Percentiles rank a stretch among this genome's conserved stretches.
Evolutionary conservation across 2,329 filamentous ascomycete species (phyloP).

Genomic region (Pseudodiploospora longispora): DNA sequence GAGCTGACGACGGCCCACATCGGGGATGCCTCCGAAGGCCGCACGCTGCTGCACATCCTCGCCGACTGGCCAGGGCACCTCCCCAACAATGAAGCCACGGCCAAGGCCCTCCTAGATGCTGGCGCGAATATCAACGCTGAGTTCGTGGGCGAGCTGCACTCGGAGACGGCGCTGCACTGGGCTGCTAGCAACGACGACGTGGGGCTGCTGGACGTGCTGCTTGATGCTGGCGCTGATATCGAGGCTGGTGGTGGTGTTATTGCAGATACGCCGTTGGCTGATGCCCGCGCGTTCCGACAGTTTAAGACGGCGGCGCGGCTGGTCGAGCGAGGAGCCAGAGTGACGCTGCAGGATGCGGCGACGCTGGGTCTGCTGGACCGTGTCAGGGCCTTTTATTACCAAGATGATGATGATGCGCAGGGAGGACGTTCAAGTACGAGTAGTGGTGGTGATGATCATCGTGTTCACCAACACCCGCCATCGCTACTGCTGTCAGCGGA

Average conservation of each 20-base stretch:
- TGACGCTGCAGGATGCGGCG: conserved; percentile 10
- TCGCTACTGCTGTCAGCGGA: not conserved
- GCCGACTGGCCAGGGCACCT: conserved; percentile 12
- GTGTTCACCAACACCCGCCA: no score
- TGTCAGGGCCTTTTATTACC: conserved; percentile 2
- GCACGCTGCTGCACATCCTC: conserved; percentile 10
- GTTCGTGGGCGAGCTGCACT: conserved; percentile 8
- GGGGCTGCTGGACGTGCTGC: conserved; percentile 9
- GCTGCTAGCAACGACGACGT: conserved; percentile 12
- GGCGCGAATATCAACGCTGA: conserved; percentile 9
- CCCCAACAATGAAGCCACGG: conserved; percentile 3
- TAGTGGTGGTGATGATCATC: no score
- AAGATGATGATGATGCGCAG: not conserved
- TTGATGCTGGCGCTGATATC: conserved; percentile 14
- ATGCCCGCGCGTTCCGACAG: conserved; percentile 11
- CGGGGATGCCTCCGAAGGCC: conserved; percentile 3
- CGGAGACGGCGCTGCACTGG: conserved; percentile 12
- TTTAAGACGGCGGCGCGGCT: conserved; percentile 8
- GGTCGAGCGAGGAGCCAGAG: conserved; percentile 9
- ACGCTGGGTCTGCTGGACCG: conserved; percentile 9
- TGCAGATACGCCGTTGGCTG: conserved; percentile 10
- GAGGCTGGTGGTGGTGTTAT: conserved; percentile 11
- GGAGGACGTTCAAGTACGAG: not conserved
- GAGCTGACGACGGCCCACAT: conserved; percentile 7
- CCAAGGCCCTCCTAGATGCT: conserved; percentile 4